These are phyloP conservation scores for Alloteropsis semialata DNA, from an alignment of 176 grass and related monocot genomes.

Conservation along the genomic window DNA sequence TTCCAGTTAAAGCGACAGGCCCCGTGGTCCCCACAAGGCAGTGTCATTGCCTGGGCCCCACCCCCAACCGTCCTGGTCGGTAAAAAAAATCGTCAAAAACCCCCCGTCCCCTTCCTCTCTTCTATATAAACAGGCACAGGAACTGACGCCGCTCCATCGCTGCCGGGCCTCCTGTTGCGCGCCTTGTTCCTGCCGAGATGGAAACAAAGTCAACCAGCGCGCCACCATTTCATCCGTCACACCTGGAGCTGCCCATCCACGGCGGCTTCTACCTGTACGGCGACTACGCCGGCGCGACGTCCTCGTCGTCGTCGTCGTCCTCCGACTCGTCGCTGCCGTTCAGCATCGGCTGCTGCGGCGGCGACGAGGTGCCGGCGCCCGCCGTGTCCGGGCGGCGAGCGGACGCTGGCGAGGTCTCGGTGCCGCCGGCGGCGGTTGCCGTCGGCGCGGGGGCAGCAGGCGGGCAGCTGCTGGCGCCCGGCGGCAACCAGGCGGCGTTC, in stretches of 20 bases:
- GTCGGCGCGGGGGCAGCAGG: background rate
- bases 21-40: background rate
- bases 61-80: background rate
- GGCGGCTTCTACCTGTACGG: slow-evolving; percentile 1
- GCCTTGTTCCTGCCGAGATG: background rate
- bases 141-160: slow-evolving; percentile 8
- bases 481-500: background rate
- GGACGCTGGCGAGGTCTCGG: background rate
- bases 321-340: slow-evolving; percentile 17
- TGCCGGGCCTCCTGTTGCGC: no score
- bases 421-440: background rate
- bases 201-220: slow-evolving; percentile 11
- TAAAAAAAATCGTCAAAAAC: slow-evolving; percentile 5
- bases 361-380: background rate
- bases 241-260: background rate
- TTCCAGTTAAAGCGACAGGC: slow-evolving; percentile 10
- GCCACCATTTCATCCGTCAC: background rate
- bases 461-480: background rate
- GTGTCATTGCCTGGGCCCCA: background rate
- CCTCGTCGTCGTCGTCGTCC: background rate
- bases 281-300: background rate
- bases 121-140: background rate
- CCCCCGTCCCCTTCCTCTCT: background rate
- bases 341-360: background rate
- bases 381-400: background rate